Base-by-base conservation (phyloP, 2,329 filamentous ascomycete species). In the Elsinoe fawcettii region DNA sequence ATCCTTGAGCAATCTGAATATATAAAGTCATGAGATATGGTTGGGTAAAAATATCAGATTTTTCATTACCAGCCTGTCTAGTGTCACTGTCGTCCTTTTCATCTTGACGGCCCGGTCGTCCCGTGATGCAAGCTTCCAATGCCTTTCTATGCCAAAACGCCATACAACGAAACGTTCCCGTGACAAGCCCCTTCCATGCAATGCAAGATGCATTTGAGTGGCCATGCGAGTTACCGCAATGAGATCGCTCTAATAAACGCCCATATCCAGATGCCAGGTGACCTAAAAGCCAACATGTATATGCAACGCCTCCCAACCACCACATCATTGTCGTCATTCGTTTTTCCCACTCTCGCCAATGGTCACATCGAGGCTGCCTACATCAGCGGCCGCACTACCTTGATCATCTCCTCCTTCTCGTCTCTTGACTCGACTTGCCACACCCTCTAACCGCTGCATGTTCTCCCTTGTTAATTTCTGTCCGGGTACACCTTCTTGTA, bases 381-480 rank as follows among this genome's bases (percentile, higher is more conserved):
- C 44, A 5, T 62, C 60, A n/a, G 43, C 59, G 30, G 49, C 30
- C 30, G 49, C 34, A 18, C 30, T 34, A 11, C 54, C 62, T n/a
- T 60, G 59, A 9, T 58, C 37, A 39, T 55, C 54, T 61, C 55
- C 49, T 22, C 41, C 41, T 58, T 53, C 32, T 57, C 55, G 60
- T 37, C 58, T 59, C 43, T 58, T 30, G 41, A 61, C 57, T 54
- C 58, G 61, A 51, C 58, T 60, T 53, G 58, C 58, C 20, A 62
- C 56, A 43, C 51, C 59, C 51, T 46, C 57, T 12, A 69, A 63
- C 46, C 65, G 68, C 49, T 66, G 59, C 60, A 71, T 68, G 37
- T 70, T 70, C 59, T 66, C 67, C 43, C 61, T 60, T 3, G 66
- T 67, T 25, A 67, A 57, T 49, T 62, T 41, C 51, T 59, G 11